Evolutionary conservation across 2,329 filamentous ascomycete genomes (phyloP).

Genomic region (Fonsecaea multimorphosa): DNA sequence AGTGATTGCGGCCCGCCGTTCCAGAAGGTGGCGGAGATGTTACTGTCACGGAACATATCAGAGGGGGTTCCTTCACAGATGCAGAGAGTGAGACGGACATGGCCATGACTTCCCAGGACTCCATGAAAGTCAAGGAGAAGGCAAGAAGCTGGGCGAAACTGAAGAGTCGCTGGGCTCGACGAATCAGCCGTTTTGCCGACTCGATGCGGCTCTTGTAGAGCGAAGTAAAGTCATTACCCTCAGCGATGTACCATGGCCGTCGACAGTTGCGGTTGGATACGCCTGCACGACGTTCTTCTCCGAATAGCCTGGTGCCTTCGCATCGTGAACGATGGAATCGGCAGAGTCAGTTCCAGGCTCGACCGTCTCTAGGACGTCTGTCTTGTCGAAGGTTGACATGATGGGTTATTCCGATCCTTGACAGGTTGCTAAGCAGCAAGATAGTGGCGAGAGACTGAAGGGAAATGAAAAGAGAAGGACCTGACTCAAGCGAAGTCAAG

Average conservation of each 20-base stretch:
- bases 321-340: slow-evolving; percentile 20
- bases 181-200: not conserved
- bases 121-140: slow-evolving; percentile 38
- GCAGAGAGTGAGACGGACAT: slow-evolving; percentile 22
- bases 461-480: not conserved
- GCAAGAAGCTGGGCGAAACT: slow-evolving; percentile 35
- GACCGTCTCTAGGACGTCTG: slow-evolving; percentile 21
- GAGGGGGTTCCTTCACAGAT: not conserved
- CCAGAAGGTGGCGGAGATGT: slow-evolving; percentile 39
- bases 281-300: slow-evolving; percentile 28
- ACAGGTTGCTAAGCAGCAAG: not conserved
- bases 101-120: slow-evolving; percentile 36
- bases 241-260: slow-evolving; percentile 8
- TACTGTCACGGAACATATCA: slow-evolving; percentile 3
- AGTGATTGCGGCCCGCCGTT: slow-evolving; percentile 46
- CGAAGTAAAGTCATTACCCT: slow-evolving; percentile 12
- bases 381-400: slow-evolving; percentile 1
- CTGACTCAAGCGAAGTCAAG: not conserved
- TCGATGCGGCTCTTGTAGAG: not conserved
- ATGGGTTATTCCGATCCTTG: not conserved
- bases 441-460: not conserved
- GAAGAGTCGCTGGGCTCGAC: slow-evolving; percentile 28
- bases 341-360: slow-evolving; percentile 21
- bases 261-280: slow-evolving; percentile 16
- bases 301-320: slow-evolving; percentile 5